These are phyloP conservation scores for Catharanthus roseus DNA, from an alignment of 257 asterid species.

Conservation along the genomic window DNA sequence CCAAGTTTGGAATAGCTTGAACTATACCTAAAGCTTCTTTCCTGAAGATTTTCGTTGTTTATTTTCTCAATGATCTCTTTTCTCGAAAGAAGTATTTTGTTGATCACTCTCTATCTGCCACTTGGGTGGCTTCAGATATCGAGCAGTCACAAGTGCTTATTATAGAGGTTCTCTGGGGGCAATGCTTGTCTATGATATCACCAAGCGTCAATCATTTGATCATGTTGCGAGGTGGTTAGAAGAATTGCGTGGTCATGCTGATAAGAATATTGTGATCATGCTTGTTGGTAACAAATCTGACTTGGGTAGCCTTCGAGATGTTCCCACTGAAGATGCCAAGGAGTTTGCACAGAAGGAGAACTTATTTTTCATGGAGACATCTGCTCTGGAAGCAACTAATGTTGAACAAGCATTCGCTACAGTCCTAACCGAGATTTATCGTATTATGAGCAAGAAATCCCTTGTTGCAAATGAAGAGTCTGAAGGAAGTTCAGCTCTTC, in stretches of 20 bases:
- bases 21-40: neutral
- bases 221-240: conserved; percentile 80
- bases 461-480: conserved; percentile 73
- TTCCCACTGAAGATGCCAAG: conserved; percentile 77
- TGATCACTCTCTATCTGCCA: neutral
- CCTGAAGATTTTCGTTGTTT: neutral
- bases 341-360: conserved; percentile 78
- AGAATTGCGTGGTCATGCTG: conserved; percentile 75
- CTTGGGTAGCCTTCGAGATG: conserved; percentile 55
- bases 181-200: conserved; percentile 80
- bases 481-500: conserved; percentile 63
- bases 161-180: conserved; percentile 97
- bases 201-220: conserved; percentile 71
- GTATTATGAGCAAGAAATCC: conserved; percentile 66
- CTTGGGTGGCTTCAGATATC: conserved; percentile 45
- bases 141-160: conserved; percentile 91
- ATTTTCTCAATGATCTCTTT: neutral
- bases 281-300: conserved; percentile 86
- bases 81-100: neutral
- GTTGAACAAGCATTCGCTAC: conserved; percentile 74
- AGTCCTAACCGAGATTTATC: conserved; percentile 65
- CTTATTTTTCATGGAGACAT: conserved; percentile 83
- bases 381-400: conserved; percentile 78
- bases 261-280: conserved; percentile 74
- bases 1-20: neutral